Evolutionary conservation across 441 rosid species (phyloP).

Genomic region (Pelargonium citronellum): DNA sequence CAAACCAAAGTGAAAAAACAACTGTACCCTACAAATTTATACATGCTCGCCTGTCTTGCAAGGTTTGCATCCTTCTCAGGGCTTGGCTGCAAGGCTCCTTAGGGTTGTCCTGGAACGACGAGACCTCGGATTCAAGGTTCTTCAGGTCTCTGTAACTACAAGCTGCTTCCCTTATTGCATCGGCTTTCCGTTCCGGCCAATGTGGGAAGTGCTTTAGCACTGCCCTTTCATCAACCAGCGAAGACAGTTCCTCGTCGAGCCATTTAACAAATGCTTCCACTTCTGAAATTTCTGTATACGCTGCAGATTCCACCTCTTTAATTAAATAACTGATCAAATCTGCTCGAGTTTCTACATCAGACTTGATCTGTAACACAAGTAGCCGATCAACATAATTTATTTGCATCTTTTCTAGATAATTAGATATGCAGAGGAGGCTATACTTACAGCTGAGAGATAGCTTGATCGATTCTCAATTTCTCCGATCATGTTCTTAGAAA

Average conservation of each 20-base stretch:
- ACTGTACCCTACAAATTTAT: conserved; percentile 26
- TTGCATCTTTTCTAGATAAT: conserved; percentile 7
- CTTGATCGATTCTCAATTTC: conserved; percentile 89
- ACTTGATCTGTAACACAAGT: conserved; percentile 44
- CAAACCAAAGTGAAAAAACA: conserved; percentile 2
- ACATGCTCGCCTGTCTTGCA: conserved; percentile 87
- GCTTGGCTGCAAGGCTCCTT: conserved; percentile 39
- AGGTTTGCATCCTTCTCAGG: conserved; percentile 45
- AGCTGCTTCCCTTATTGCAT: conserved; percentile 61
- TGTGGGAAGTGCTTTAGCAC: conserved; percentile 65
- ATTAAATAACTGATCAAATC: conserved; percentile 48
- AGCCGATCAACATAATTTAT: not conserved
- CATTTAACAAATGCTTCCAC: conserved; percentile 57
- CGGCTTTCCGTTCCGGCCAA: conserved; percentile 72
- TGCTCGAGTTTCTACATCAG: conserved; percentile 51
- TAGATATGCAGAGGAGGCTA: not conserved
- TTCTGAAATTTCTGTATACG: conserved; percentile 45
- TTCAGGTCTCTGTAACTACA: conserved; percentile 48
- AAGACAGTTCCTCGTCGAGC: conserved; percentile 58
- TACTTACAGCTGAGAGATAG: conserved; percentile 83
- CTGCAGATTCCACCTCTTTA: conserved; percentile 51
- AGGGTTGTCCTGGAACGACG: conserved; percentile 42
- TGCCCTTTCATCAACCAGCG: conserved; percentile 67
- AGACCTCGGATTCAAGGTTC: conserved; percentile 48
- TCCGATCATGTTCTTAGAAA: conserved; percentile 71